phyloP scores from a whole-genome alignment of 768 basidiomycete species.

The Mycena filopes region DNA sequence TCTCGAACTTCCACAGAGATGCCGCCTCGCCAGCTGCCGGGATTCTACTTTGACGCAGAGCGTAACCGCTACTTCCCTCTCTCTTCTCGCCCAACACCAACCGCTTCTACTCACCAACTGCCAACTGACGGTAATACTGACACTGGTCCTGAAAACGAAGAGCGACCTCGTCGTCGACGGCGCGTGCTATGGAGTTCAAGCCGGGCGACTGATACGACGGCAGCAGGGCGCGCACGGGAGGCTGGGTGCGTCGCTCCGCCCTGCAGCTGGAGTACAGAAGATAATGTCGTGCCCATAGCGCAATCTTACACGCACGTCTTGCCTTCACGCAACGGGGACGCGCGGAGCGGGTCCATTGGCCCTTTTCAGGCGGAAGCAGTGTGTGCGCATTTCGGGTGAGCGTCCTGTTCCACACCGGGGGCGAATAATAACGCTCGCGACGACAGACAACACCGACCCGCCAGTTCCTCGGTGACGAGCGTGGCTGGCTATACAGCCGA shows the following conservation, averaged over 20 bases:
- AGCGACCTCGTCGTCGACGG: background rate
- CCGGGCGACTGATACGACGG: background rate
- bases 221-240: conserved; percentile 3
- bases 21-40: conserved; percentile 22
- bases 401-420: too few species aligned
- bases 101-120: background rate
- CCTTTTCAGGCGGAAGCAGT: background rate
- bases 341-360: conserved; percentile 7
- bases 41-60: conserved; percentile 28
- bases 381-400: conserved; percentile 12
- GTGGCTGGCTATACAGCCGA: conserved; percentile 25
- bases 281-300: background rate
- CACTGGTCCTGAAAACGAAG: background rate
- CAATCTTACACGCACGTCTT: conserved; percentile 4
- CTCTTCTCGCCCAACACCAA: conserved; percentile 1
- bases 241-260: background rate
- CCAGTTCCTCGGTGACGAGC: conserved; percentile 26
- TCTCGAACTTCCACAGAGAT: background rate
- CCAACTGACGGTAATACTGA: background rate
- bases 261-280: background rate
- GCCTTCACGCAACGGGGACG: conserved; percentile 1
- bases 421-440: background rate
- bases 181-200: background rate
- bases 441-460: conserved; percentile 9
- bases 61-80: conserved; percentile 33